Conservation (phyloP, 1,139 yeast species). For the Debaryomyces robertsiae region DNA sequence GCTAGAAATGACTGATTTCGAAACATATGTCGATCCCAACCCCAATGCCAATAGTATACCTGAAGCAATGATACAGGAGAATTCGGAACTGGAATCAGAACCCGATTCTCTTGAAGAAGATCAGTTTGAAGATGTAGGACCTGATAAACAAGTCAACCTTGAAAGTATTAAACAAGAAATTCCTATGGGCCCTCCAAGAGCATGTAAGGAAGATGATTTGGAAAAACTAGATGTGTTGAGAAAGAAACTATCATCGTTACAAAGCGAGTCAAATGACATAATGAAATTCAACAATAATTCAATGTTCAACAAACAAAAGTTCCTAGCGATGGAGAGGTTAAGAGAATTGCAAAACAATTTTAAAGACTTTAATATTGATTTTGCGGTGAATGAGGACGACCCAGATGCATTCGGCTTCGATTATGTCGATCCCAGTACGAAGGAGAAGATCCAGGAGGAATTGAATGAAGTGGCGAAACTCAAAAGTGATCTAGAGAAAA, state of each 20-base stretch:
- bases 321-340: slow-evolving; percentile 67
- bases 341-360: slow-evolving; percentile 63
- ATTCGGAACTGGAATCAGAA: slow-evolving; percentile 18
- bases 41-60: slow-evolving; percentile 7
- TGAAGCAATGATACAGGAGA: slow-evolving; percentile 15
- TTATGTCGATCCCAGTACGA: slow-evolving; percentile 39
- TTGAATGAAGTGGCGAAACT: slow-evolving; percentile 50
- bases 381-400: slow-evolving; percentile 29
- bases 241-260: slow-evolving; percentile 59
- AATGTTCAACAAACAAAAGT: slow-evolving; percentile 57
- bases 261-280: slow-evolving; percentile 73
- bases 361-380: slow-evolving; percentile 61
- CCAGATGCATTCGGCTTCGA: slow-evolving; percentile 16
- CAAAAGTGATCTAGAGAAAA: slow-evolving; percentile 43
- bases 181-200: slow-evolving; percentile 34
- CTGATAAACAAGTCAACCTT: slow-evolving; percentile 19
- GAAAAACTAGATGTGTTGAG: slow-evolving; percentile 55
- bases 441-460: slow-evolving; percentile 42
- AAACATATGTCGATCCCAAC: slow-evolving; percentile 34
- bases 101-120: slow-evolving; percentile 13
- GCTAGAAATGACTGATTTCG: slow-evolving; percentile 83
- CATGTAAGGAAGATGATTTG: slow-evolving; percentile 44
- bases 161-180: slow-evolving; percentile 12
- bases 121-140: slow-evolving; percentile 16
- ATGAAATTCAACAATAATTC: slow-evolving; percentile 68